These are phyloP conservation scores for Themeda triandra DNA, from an alignment of 176 grass and related monocot genomes.

Conservation along the genomic window DNA sequence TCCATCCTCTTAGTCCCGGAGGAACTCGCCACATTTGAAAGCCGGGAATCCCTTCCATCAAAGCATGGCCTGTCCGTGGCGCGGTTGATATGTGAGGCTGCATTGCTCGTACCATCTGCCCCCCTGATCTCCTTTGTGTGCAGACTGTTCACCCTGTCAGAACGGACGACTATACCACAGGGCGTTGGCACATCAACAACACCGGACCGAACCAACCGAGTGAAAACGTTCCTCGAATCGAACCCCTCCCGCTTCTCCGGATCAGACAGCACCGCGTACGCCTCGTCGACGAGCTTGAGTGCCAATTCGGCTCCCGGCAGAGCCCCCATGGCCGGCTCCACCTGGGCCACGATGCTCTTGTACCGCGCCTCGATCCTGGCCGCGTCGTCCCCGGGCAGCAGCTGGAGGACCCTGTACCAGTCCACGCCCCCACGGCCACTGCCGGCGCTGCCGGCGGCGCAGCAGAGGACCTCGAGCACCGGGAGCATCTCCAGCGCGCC, in stretches of 20 bases:
- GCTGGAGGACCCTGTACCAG: conserved; percentile 64
- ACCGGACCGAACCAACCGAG: background rate
- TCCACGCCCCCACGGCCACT: conserved; percentile 7
- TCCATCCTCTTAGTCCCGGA: conserved; percentile 31
- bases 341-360: conserved; percentile 32
- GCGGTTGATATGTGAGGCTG: background rate
- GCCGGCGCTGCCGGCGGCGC: conserved; percentile 24
- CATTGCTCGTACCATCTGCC: background rate
- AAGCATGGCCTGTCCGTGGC: background rate
- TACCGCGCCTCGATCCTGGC: conserved; percentile 42
- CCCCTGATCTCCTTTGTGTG: background rate
- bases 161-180: no score
- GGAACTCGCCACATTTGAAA: conserved; percentile 39
- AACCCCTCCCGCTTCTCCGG: conserved; percentile 38
- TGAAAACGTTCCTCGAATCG: conserved; percentile 19
- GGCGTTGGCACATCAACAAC: background rate
- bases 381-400: conserved; percentile 30
- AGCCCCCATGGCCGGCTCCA: conserved; percentile 35
- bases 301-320: conserved; percentile 42
- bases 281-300: conserved; percentile 47
- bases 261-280: conserved; percentile 50
- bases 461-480: conserved; percentile 71
- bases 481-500: conserved; percentile 60
- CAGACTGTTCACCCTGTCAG: background rate
- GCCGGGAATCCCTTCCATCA: background rate